A percentile compares a stretch with the other conserved stretches of the same genome.
These are phyloP conservation scores for Yamadazyma sp. DNA, from an alignment of 1,139 yeast genomes.

Conservation along the genomic window DNA sequence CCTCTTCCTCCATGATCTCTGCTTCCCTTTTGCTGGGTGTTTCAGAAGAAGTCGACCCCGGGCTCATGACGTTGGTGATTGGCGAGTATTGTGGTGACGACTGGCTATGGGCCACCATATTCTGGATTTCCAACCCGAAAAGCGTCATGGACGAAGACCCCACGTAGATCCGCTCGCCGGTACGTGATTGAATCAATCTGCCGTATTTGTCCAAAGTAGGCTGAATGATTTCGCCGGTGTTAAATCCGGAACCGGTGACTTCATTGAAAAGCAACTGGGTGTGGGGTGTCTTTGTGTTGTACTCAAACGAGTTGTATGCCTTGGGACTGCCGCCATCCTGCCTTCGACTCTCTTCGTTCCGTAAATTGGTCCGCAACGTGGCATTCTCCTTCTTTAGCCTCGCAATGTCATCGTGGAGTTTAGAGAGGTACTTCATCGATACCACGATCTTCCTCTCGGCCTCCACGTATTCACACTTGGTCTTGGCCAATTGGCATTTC, in stretches of 20 bases:
- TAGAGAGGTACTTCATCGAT: conserved; percentile 69
- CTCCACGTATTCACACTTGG: conserved; percentile 72
- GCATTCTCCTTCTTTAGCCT: conserved; percentile 55
- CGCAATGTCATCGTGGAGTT: conserved; percentile 67
- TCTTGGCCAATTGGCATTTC: conserved; percentile 58
- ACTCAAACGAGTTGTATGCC: conserved; percentile 14
- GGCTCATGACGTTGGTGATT: conserved; percentile 10
- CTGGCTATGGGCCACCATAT: conserved; percentile 43
- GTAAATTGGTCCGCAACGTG: conserved; percentile 46
- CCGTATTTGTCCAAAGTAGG: conserved; percentile 73
- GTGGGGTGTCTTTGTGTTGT: conserved; percentile 15
- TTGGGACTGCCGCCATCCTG: conserved; percentile 10
- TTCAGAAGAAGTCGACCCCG: conserved; percentile 13
- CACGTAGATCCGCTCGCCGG: conserved; percentile 72
- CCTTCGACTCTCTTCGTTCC: conserved; percentile 26
- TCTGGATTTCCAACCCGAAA: conserved; percentile 74
- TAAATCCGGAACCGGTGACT: conserved; percentile 11
- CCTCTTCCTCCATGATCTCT: conserved; percentile 63
- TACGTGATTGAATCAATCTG: conserved; percentile 65
- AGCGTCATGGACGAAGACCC: conserved; percentile 83
- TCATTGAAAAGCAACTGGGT: conserved; percentile 15
- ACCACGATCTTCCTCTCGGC: conserved; percentile 79
- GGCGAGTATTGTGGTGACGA: conserved; percentile 10
- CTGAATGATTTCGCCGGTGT: conserved; percentile 50
- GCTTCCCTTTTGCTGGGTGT: conserved; percentile 32